Conservation (phyloP, 805 yeast species). For the Kurtzmaniella cleridarum region DNA sequence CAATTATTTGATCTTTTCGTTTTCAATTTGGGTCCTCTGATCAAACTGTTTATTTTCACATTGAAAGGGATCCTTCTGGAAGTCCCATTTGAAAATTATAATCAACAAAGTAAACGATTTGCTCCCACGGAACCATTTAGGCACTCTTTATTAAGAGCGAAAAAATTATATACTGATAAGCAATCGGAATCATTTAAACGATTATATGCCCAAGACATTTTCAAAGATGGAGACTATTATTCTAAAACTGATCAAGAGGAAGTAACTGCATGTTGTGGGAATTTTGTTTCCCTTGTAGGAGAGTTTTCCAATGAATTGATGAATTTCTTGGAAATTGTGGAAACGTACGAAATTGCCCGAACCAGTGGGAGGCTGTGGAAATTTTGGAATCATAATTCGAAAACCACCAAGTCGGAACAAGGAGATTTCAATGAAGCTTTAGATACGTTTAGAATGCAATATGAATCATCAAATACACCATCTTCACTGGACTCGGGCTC, state of each 20-base stretch:
- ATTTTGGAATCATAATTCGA: conserved; percentile 26
- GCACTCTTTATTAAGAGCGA: conserved; percentile 45
- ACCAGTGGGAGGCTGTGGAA: conserved; percentile 33
- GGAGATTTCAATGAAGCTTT: conserved; percentile 4
- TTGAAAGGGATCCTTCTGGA: conserved; percentile 56
- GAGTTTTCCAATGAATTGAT: conserved; percentile 57
- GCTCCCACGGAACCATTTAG: conserved; percentile 40
- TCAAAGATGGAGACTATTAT: conserved; percentile 21
- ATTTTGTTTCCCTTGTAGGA: conserved; percentile 61
- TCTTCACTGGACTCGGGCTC: too few relatives aligned
- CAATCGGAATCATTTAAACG: conserved; percentile 53
- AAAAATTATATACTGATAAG: conserved; percentile 49
- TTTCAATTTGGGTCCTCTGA: conserved; percentile 65
- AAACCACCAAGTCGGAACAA: too few relatives aligned
- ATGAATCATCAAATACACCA: conserved; percentile 3
- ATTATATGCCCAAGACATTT: conserved; percentile 53
- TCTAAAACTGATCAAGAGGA: conserved; percentile 65
- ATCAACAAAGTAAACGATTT: conserved; percentile 23
- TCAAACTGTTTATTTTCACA: conserved; percentile 60
- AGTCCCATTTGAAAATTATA: conserved; percentile 46
- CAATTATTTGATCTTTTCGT: conserved; percentile 65
- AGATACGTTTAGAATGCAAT: conserved; percentile 6
- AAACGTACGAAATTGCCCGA: conserved; percentile 30
- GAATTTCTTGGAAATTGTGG: conserved; percentile 40
- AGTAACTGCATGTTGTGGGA: conserved; percentile 80